phyloP scores from a whole-genome alignment of 169 alveolate species.

The Plasmodium gallinaceum region DNA sequence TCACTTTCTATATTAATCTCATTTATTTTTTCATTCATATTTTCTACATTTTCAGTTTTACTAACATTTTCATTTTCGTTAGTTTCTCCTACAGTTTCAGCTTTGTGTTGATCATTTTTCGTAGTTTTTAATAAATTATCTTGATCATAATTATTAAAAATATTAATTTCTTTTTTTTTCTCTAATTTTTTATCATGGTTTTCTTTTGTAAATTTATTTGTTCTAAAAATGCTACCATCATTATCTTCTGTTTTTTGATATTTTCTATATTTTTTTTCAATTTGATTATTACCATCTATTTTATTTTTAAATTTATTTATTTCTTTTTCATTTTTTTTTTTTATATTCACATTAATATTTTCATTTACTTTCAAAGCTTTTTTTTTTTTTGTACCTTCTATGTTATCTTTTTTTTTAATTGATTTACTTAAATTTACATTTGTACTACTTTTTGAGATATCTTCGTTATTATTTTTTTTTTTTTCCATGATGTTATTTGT shows the following conservation, averaged over 20 bases:
- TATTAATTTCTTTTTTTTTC: not conserved
- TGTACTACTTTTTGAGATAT: slow-evolving; percentile 12
- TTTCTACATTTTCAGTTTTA: not conserved
- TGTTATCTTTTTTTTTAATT: slow-evolving; percentile 15
- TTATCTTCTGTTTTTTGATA: slow-evolving; percentile 6
- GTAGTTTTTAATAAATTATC: not conserved
- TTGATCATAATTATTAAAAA: not conserved
- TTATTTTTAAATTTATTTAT: not conserved
- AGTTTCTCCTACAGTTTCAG: not conserved
- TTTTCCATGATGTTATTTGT: not conserved
- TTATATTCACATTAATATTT: not conserved
- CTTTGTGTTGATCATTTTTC: not conserved
- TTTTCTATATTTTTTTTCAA: not conserved
- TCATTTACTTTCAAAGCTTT: not conserved
- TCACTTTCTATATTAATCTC: not conserved
- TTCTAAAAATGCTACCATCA: not conserved
- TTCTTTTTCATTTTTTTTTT: not conserved
- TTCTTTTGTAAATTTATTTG: slow-evolving; percentile 2
- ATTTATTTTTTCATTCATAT: not conserved
- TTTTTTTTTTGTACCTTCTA: not conserved
- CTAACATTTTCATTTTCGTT: not conserved
- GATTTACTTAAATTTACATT: not conserved
- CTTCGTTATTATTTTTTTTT: not conserved
- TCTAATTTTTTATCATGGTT: not conserved
- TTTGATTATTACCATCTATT: slow-evolving; percentile 5